Percentiles rank a stretch among this genome's conserved stretches.
phyloP scores from a whole-genome alignment of 768 basidiomycete species.

The Udeniomyces megalosporus region DNA sequence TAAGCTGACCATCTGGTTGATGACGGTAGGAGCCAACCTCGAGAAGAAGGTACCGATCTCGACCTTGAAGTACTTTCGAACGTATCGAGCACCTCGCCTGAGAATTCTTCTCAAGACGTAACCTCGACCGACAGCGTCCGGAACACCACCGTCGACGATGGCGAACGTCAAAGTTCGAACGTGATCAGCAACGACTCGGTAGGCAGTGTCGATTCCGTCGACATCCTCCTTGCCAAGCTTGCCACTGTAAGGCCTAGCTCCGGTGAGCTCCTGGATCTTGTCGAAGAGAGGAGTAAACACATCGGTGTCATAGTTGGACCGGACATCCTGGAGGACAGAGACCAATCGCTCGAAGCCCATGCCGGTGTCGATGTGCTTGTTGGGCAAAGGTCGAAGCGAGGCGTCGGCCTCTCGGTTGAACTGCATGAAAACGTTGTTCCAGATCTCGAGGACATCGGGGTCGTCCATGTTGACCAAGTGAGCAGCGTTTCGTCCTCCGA shows the following conservation, averaged over 20 bases:
- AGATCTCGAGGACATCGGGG: slow-evolving; percentile 91
- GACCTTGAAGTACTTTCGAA: slow-evolving; percentile 82
- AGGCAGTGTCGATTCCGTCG: slow-evolving; percentile 93
- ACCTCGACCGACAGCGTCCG: slow-evolving; percentile 88
- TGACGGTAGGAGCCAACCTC: slow-evolving; percentile 69
- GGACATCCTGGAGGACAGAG: slow-evolving; percentile 73
- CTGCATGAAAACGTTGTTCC: slow-evolving; percentile 99
- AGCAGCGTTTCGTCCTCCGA: slow-evolving; percentile 91
- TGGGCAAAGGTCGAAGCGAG: slow-evolving; percentile 59
- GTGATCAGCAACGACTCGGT: slow-evolving; percentile 93
- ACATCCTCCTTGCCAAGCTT: slow-evolving; percentile 87
- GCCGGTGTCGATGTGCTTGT: slow-evolving; percentile 94
- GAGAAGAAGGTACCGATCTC: slow-evolving; percentile 92
- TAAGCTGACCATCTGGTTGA: slow-evolving; percentile 62
- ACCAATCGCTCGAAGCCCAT: slow-evolving; percentile 99
- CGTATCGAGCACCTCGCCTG: slow-evolving; percentile 84
- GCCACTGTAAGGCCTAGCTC: slow-evolving; percentile 71
- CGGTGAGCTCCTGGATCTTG: slow-evolving; percentile 73
- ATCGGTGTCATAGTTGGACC: slow-evolving; percentile 97
- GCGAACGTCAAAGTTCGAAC: slow-evolving; percentile 90
- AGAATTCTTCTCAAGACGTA: slow-evolving; percentile 93
- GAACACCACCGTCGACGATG: slow-evolving; percentile 87
- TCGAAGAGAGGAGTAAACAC: slow-evolving; percentile 77
- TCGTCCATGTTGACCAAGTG: slow-evolving; percentile 90
- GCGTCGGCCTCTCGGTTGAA: slow-evolving; percentile 90